Base-by-base conservation (phyloP, 768 basidiomycete genomes). In the Russula olivacea region DNA sequence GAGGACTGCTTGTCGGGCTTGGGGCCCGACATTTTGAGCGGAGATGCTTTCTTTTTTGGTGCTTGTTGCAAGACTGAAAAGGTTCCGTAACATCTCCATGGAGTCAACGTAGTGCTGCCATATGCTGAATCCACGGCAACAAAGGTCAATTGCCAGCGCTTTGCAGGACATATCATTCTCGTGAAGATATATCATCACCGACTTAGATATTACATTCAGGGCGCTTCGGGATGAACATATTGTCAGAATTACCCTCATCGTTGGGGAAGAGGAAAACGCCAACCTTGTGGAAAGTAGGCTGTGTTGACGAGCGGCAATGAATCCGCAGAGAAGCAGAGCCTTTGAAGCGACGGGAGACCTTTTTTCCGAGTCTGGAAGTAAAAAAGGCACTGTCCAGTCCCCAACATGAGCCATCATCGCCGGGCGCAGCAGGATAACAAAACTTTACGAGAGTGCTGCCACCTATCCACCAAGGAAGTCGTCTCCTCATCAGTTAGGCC, bases 71-170 rank as follows among this genome's bases (percentile, higher is more conserved):
- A 97, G 79, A 19, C 76, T 79, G 72, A 95, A 96, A 12, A 98
- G 79, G 1, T 87, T 82, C 6, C 96, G 86, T 19, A 98, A 76
- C 59, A 97, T 86, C 62, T 88, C 87, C 78, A 93, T 89, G 0
- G 93, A 84, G 68, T 98, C 94, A 61, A 94, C 81, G 68, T 94
- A 93, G 67, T 93, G 86, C 70, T 97, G 93, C 94, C 95, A 98
- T 54, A 95, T 85, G 50, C 88, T 82, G 71, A 98, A 98, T 0
- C 96, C 96, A 50, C 90, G 85, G 1, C 90, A 87, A 68, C 91
- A 93, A 11, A 98, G 78, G 69, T 98, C 96, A 66, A 97, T 86
- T 0, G 91, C 93, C 14, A 94, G 78, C 4, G 83, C 78, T 8
- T 87, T 78, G 71, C 90, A 83, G 1, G 77, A 78, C 0, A 86